Base-by-base conservation (phyloP, 768 basidiomycete genomes). In the Russula olivacea region DNA sequence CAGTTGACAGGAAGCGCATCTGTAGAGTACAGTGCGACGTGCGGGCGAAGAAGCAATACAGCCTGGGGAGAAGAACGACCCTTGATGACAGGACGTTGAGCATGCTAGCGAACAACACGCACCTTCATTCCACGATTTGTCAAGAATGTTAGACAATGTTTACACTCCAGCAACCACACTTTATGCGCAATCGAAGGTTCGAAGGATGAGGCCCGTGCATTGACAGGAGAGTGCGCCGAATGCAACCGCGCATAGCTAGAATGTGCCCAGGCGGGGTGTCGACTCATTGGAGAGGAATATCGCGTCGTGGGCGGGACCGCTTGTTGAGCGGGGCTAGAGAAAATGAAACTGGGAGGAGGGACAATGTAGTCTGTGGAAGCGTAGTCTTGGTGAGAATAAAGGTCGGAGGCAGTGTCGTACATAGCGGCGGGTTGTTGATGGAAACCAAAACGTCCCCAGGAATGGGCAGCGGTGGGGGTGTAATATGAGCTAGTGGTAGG, bases 101-200 rank as follows among this genome's bases (percentile, higher is more conserved):
- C 28, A 41, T 61, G 21, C n/a, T 32, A 50, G 28, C 58, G 23
- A 15, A 48, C 32, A 41, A 43, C 30, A 55, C 65, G 59, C 68
- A 84, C 89, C 81, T 89, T 88, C 91, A 93, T 93, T 60, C 86
- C 91, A 30, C 91, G 81, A 72, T 93, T 91, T 17, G 90, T 89
- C 53, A 93, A 74, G 70, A 92, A 92, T 21, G 79, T 81, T 34
- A 78, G 78, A 71, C 91, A 93, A 8, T 82, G 78, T 66, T 79
- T 83, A 74, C 91, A 93, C 71, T 89, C 86, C 57, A 93, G 75
- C 36, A 89, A 83, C 84, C 88, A 92, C 58, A 93, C 89, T 73
- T 87, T 87, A 73, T 89, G 88, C 9, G 80, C 75, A 52, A 83
- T 72, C 43, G 76, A 76, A n/a, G 75, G 75, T 17, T 79, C 74